A percentile compares a stretch with the other conserved stretches of the same genome.
Evolutionary conservation across 2,329 filamentous ascomycete genomes (phyloP).

Genomic region (Neobulgaria alba): DNA sequence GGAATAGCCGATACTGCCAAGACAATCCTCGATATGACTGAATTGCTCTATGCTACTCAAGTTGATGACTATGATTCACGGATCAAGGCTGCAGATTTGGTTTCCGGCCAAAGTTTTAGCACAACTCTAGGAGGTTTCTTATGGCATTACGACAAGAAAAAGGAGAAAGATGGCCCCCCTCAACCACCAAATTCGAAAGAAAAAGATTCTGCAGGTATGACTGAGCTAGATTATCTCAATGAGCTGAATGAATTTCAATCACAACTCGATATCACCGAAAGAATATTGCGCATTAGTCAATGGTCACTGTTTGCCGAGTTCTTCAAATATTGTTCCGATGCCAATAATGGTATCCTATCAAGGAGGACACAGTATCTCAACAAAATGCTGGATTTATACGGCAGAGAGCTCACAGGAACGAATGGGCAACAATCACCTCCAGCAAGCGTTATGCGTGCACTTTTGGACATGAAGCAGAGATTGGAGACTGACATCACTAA

Average conservation of each 20-base stretch:
- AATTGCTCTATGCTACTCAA: constrained; percentile 7
- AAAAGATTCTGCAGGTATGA: neutral
- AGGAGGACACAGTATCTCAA: constrained; percentile 1
- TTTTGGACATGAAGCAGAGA: neutral
- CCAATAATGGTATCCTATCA: constrained; percentile 1
- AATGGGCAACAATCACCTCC: too few relatives aligned
- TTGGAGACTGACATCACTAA: neutral
- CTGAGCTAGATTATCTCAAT: too few relatives aligned
- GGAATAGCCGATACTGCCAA: neutral
- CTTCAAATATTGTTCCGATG: constrained; percentile 7
- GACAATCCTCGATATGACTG: constrained; percentile 1
- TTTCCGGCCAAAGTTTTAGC: constrained; percentile 2
- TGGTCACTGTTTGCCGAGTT: constrained; percentile 10
- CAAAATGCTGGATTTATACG: too few relatives aligned
- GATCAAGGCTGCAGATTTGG: constrained; percentile 6
- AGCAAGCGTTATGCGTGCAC: too few relatives aligned
- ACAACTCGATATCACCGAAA: constrained; percentile 2
- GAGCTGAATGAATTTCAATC: constrained; percentile 5
- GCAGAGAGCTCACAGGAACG: neutral
- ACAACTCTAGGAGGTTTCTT: neutral
- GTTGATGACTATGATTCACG: constrained; percentile 7
- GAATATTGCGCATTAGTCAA: neutral
- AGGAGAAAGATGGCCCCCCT: neutral
- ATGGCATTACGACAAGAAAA: constrained; percentile 5
- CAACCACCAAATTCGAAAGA: neutral